Conservation (phyloP, 106 monocot species). For the Phalaenopsis equestris region DNA sequence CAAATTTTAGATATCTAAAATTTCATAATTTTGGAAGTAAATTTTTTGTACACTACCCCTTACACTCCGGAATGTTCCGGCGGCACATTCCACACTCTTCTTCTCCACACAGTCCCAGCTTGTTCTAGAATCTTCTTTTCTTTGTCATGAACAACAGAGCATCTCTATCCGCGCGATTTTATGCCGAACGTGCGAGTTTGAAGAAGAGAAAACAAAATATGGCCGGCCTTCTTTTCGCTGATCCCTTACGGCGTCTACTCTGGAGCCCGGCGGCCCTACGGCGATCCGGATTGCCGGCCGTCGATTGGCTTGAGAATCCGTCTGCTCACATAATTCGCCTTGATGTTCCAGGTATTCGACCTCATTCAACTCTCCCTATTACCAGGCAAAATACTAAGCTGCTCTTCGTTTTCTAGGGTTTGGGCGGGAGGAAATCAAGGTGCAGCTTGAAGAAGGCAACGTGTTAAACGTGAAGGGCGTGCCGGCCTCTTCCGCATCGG, state of each 20-base stretch:
- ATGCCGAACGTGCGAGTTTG: background rate
- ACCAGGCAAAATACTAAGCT: background rate
- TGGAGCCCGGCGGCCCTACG: constrained; percentile 20
- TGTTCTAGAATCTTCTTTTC: background rate
- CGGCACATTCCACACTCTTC: background rate
- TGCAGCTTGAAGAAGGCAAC: constrained; percentile 68
- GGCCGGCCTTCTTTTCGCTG: constrained; percentile 38
- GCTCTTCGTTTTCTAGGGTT: constrained; percentile 26
- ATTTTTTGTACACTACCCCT: too few species aligned
- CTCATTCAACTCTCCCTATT: background rate
- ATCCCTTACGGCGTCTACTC: constrained; percentile 59
- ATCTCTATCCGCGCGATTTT: too few species aligned
- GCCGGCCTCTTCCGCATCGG: constrained; percentile 22
- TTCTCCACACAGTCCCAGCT: background rate
- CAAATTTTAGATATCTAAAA: too few species aligned
- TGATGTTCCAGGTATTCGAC: constrained; percentile 63
- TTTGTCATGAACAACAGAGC: background rate
- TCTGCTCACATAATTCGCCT: constrained; percentile 65
- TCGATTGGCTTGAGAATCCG: constrained; percentile 87
- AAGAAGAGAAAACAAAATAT: constrained; percentile 7
- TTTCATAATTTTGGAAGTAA: too few species aligned
- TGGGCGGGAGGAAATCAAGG: constrained; percentile 63
- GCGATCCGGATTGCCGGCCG: constrained; percentile 16
- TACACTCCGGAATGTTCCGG: background rate
- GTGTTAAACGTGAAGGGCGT: constrained; percentile 50